Percentiles rank a stretch among this genome's conserved stretches.
These are phyloP conservation scores for Hyphodiscus hymeniophilus DNA, from an alignment of 495 filamentous ascomycete species.

Conservation along the genomic window DNA sequence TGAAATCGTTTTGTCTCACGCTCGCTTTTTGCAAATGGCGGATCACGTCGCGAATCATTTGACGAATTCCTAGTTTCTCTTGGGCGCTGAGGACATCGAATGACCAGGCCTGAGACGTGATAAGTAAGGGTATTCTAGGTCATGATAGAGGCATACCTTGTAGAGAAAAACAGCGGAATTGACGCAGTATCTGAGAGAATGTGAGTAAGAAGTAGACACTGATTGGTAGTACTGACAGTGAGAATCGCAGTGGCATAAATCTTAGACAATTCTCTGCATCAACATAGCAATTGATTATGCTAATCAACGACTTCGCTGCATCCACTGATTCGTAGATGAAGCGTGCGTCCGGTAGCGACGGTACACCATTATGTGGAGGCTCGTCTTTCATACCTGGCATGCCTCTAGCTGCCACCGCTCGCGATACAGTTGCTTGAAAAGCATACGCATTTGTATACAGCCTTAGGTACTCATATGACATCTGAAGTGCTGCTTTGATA, in stretches of 20 bases:
- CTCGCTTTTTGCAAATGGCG: slow-evolving; percentile 8
- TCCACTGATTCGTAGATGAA: slow-evolving; percentile 54
- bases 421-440: slow-evolving; percentile 54
- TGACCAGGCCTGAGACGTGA: slow-evolving; percentile 2
- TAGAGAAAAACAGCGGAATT: slow-evolving; percentile 17
- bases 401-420: slow-evolving; percentile 38
- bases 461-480: slow-evolving; percentile 54
- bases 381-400: slow-evolving; percentile 27
- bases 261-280: slow-evolving; percentile 46
- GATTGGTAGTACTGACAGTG: slow-evolving; percentile 32
- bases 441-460: slow-evolving; percentile 58
- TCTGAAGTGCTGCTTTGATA: slow-evolving; percentile 47
- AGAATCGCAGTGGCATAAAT: slow-evolving; percentile 50
- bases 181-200: slow-evolving; percentile 10
- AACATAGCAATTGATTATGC: slow-evolving; percentile 42
- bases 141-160: slow-evolving; percentile 3
- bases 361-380: slow-evolving; percentile 40
- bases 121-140: background rate
- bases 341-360: slow-evolving; percentile 47
- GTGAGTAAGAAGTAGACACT: background rate
- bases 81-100: slow-evolving; percentile 11
- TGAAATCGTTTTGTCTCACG: slow-evolving; percentile 12
- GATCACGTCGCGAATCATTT: slow-evolving; percentile 17
- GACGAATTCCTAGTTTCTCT: slow-evolving; percentile 16
- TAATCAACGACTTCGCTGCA: slow-evolving; percentile 47